Percentiles rank a stretch among this genome's conserved stretches.
These are phyloP conservation scores for Hortaea werneckii DNA, from an alignment of 2,329 filamentous ascomycete genomes.

Conservation along the genomic window DNA sequence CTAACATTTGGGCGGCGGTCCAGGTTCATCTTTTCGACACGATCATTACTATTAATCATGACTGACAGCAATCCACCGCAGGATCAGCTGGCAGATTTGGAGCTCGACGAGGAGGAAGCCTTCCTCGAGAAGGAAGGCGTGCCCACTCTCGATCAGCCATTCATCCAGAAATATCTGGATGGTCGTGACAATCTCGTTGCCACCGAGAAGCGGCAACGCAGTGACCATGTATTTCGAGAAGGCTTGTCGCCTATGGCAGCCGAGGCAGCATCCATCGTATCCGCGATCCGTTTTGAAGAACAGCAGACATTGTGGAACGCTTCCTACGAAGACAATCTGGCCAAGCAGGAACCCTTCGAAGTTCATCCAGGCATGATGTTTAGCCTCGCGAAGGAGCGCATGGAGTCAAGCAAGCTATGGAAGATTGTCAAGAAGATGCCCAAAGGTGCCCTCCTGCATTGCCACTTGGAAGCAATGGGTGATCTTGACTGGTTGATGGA, in stretches of 20 bases:
- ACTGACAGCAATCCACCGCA: not conserved
- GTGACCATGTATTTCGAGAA: slow-evolving; percentile 62
- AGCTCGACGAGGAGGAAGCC: slow-evolving; percentile 19
- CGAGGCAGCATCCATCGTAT: slow-evolving; percentile 70
- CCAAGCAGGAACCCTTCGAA: slow-evolving; percentile 48
- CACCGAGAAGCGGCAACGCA: slow-evolving; percentile 72
- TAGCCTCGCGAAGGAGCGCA: slow-evolving; percentile 69
- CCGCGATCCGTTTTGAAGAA: slow-evolving; percentile 69
- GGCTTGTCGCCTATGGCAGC: slow-evolving; percentile 68
- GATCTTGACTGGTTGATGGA: slow-evolving; percentile 73
- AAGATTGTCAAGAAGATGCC: slow-evolving; percentile 76
- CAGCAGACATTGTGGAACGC: slow-evolving; percentile 65
- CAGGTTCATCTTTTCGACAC: no score
- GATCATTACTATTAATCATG: not conserved
- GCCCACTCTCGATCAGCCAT: slow-evolving; percentile 50
- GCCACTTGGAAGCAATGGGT: slow-evolving; percentile 84
- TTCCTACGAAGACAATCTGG: slow-evolving; percentile 59
- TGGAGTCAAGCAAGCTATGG: slow-evolving; percentile 80
- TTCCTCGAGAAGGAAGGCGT: slow-evolving; percentile 34
- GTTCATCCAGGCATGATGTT: slow-evolving; percentile 93
- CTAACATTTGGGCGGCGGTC: no score
- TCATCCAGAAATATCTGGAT: slow-evolving; percentile 71
- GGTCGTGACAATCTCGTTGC: slow-evolving; percentile 66
- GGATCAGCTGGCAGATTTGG: not conserved
- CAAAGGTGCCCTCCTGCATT: slow-evolving; percentile 77